Conservation (phyloP, 1,284 basidiomycete genomes). For the Fomitopsis betulina region DNA sequence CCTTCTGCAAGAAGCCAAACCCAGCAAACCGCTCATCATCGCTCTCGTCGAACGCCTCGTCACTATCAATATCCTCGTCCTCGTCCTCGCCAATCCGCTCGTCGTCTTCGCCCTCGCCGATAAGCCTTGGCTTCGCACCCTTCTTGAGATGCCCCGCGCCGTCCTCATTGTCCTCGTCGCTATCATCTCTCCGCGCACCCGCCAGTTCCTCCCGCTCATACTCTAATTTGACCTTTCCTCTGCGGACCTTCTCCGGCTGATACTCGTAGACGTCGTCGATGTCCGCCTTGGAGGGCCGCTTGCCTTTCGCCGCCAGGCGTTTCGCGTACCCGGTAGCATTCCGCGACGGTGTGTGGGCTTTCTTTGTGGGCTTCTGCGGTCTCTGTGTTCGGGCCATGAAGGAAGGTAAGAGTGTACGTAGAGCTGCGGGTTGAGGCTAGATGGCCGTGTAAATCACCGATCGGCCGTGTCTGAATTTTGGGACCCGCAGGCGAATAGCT, state of each 20-base stretch:
- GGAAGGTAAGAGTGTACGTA: not conserved
- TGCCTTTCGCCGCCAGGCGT: slow-evolving; percentile 42
- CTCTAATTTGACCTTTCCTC: slow-evolving; percentile 50
- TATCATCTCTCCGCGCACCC: slow-evolving; percentile 34
- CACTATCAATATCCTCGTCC: slow-evolving; percentile 78
- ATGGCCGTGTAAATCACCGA: not conserved
- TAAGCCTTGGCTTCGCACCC: slow-evolving; percentile 44
- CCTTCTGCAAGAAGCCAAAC: slow-evolving; percentile 49
- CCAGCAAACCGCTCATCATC: slow-evolving; percentile 79
- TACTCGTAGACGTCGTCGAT: slow-evolving; percentile 59
- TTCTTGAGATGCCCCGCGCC: slow-evolving; percentile 24
- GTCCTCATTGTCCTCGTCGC: slow-evolving; percentile 32
- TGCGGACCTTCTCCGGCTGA: slow-evolving; percentile 46
- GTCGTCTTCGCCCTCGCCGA: slow-evolving; percentile 57
- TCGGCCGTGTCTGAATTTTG: not conserved
- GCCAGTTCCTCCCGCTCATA: slow-evolving; percentile 54
- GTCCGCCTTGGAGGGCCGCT: slow-evolving; percentile 23
- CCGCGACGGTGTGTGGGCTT: slow-evolving; percentile 9
- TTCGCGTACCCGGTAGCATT: slow-evolving; percentile 50
- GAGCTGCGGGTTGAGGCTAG: not conserved
- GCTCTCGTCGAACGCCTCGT: slow-evolving; percentile 77
- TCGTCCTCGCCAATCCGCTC: slow-evolving; percentile 55
- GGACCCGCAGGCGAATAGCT: not conserved
- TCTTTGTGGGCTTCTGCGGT: not conserved
- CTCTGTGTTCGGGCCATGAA: slow-evolving; percentile 6